A percentile compares a stretch with the other conserved stretches of the same genome.
phyloP scores from a whole-genome alignment of 805 yeast species.

The Starmerella potacharoeniae region DNA sequence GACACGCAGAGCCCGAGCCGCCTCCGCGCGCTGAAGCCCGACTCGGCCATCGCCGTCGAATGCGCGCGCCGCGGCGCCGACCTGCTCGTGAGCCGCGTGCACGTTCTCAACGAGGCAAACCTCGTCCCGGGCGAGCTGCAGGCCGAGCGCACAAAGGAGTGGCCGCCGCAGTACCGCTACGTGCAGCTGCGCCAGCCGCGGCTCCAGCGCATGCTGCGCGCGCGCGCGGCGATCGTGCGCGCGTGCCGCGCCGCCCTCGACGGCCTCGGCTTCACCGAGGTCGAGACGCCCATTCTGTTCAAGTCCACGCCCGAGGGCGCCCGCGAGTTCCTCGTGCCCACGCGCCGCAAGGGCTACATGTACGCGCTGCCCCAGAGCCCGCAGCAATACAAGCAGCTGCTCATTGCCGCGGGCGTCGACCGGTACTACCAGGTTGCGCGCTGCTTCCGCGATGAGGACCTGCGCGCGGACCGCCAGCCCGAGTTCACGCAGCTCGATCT shows the following conservation, averaged over 20 bases:
- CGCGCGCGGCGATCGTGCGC: conserved; percentile 29
- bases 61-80: conserved; percentile 39
- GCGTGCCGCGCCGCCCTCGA: conserved; percentile 33
- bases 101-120: conserved; percentile 51
- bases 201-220: conserved; percentile 24
- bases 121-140: conserved; percentile 53
- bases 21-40: conserved; percentile 45
- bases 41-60: conserved; percentile 58
- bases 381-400: conserved; percentile 88
- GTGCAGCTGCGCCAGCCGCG: conserved; percentile 53
- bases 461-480: conserved; percentile 91
- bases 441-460: conserved; percentile 93
- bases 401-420: conserved; percentile 88
- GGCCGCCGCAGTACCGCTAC: conserved; percentile 73
- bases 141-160: conserved; percentile 38
- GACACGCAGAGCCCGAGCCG: conserved; percentile 32
- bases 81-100: conserved; percentile 40
- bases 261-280: conserved; percentile 49
- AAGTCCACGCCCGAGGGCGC: conserved; percentile 99
- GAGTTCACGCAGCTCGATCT: conserved; percentile 96
- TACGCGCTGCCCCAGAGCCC: conserved; percentile 97
- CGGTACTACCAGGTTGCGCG: conserved; percentile 82
- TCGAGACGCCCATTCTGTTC: conserved; percentile 87
- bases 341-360: conserved; percentile 48
- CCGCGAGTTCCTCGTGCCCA: conserved; percentile 87